Evolutionary conservation across 495 filamentous ascomycete genomes (phyloP).

Genomic region (Penicillium samsonianum): DNA sequence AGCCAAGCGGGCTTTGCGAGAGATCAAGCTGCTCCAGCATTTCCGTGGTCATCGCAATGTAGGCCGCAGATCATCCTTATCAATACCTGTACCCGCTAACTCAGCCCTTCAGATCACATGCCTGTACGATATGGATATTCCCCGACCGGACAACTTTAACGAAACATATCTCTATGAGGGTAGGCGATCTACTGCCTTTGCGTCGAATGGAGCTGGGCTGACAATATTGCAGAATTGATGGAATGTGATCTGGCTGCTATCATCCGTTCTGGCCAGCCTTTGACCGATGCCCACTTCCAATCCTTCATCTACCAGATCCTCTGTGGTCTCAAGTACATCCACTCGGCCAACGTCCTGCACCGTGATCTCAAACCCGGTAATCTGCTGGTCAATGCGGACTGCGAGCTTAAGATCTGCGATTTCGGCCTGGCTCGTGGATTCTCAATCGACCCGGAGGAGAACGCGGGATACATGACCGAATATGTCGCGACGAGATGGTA

Average conservation of each 20-base stretch:
- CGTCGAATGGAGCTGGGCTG: constrained; percentile 10
- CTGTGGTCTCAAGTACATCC: constrained; percentile 96
- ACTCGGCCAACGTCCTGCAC: constrained; percentile 96
- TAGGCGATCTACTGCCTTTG: constrained; percentile 35
- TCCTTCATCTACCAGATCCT: constrained; percentile 95
- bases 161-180: constrained; percentile 99
- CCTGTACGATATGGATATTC: constrained; percentile 99
- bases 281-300: constrained; percentile 96
- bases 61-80: constrained; percentile 29
- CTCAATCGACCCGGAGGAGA: constrained; percentile 96
- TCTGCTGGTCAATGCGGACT: constrained; percentile 95
- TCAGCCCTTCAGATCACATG: constrained; percentile 77
- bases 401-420: constrained; percentile 98
- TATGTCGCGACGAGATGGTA: constrained; percentile 99
- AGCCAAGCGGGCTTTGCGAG: constrained; percentile 93
- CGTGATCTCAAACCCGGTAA: constrained; percentile 97
- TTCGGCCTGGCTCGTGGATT: constrained; percentile 95
- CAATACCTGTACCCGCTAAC: constrained; percentile 28
- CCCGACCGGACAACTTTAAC: constrained; percentile 96
- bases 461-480: constrained; percentile 99
- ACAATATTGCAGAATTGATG: constrained; percentile 77
- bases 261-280: constrained; percentile 90
- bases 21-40: constrained; percentile 98
- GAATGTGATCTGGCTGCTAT: constrained; percentile 98
- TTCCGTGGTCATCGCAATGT: constrained; percentile 88